A percentile compares a stretch with the other conserved stretches of the same genome.
These are phyloP conservation scores for Botryotinia narcissicola DNA, from an alignment of 2,329 filamentous ascomycete species.

Conservation along the genomic window DNA sequence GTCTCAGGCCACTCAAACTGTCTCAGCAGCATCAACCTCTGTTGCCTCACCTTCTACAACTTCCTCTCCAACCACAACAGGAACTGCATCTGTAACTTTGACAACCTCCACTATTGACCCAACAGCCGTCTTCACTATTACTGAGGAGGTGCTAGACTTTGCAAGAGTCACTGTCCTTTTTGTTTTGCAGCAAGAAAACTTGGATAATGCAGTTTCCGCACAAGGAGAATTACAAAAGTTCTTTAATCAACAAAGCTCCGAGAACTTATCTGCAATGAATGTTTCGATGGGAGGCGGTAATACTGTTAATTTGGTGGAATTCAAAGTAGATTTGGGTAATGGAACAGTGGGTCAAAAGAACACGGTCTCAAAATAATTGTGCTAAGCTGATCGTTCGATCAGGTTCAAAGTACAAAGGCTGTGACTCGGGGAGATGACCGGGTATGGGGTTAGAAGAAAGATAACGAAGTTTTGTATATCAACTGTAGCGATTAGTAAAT, in stretches of 20 bases:
- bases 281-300: slow-evolving; percentile 34
- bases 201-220: slow-evolving; percentile 52
- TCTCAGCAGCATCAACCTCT: slow-evolving; percentile 7
- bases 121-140: slow-evolving; percentile 46
- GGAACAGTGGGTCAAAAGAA: neutral
- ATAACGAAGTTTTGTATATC: slow-evolving; percentile 21
- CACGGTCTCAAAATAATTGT: neutral
- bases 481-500: slow-evolving; percentile 14
- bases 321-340: slow-evolving; percentile 12
- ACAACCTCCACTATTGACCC: slow-evolving; percentile 22
- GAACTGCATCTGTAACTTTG: slow-evolving; percentile 21
- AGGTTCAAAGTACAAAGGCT: neutral
- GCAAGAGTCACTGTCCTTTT: slow-evolving; percentile 60
- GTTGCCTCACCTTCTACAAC: slow-evolving; percentile 19
- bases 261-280: slow-evolving; percentile 29
- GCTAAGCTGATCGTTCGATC: neutral
- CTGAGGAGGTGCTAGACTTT: slow-evolving; percentile 60
- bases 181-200: slow-evolving; percentile 54
- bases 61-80: slow-evolving; percentile 21
- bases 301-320: slow-evolving; percentile 29
- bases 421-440: neutral
- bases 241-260: slow-evolving; percentile 42
- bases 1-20: neutral
- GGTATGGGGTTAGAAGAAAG: neutral
- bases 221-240: slow-evolving; percentile 55